phyloP scores from a whole-genome alignment of 1,284 basidiomycete genomes.

The Ceratobasidium sp. region DNA sequence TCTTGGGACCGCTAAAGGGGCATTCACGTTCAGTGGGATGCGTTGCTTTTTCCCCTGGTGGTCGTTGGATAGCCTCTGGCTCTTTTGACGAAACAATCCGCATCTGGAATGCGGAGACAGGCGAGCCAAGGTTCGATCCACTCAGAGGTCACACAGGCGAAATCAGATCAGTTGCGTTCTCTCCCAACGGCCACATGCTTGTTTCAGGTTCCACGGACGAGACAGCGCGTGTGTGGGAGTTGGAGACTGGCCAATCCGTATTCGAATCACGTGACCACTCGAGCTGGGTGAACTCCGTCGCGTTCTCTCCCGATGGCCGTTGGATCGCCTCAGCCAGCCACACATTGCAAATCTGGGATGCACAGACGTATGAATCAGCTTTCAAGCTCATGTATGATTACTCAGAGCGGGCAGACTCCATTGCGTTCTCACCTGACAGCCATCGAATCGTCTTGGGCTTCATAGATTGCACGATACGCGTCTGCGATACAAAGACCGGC shows the following conservation, averaged over 20 bases:
- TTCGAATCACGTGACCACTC: not conserved
- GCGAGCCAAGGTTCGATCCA: not conserved
- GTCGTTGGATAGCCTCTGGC: slow-evolving; percentile 2
- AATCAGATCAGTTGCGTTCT: slow-evolving; percentile 12
- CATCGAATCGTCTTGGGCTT: no score
- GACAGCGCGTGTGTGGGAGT: not conserved
- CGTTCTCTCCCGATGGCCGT: not conserved
- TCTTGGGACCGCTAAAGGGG: not conserved
- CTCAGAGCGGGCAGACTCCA: no score
- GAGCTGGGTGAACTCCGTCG: not conserved
- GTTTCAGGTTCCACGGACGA: slow-evolving; percentile 23
- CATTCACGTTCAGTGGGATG: not conserved
- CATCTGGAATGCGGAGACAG: not conserved
- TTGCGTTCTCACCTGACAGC: no score
- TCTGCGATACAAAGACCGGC: not conserved
- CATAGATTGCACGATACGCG: no score
- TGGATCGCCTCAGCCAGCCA: no score
- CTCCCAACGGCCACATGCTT: slow-evolving; percentile 29
- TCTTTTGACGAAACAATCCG: not conserved
- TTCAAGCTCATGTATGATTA: not conserved
- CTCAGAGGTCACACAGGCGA: slow-evolving; percentile 10
- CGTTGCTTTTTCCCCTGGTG: not conserved
- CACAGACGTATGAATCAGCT: not conserved
- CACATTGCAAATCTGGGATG: no score
- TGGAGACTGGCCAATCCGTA: no score